Percentiles rank a stretch among this genome's conserved stretches.
phyloP scores from a whole-genome alignment of 2,329 filamentous ascomycete genomes.

The Ascochyta clinopodiicola region DNA sequence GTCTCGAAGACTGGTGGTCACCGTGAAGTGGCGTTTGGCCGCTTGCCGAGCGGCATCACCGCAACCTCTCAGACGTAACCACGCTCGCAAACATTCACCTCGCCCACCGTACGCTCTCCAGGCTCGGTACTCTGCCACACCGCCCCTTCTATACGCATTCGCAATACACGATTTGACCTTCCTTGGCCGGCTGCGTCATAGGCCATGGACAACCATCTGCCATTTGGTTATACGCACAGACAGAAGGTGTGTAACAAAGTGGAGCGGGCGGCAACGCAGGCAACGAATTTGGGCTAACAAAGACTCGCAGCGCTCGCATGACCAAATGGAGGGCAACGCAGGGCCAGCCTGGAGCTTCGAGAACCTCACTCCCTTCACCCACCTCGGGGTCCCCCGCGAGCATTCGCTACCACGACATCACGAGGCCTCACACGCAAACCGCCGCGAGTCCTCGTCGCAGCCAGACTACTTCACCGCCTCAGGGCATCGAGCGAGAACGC shows the following conservation, averaged over 20 bases:
- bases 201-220: conserved; percentile 41
- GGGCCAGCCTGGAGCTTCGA: conserved; percentile 35
- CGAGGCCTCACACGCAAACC: conserved; percentile 13
- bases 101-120: conserved; percentile 2
- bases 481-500: conserved; percentile 13
- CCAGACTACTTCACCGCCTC: conserved; percentile 3
- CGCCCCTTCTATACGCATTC: neutral
- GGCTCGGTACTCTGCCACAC: conserved; percentile 4
- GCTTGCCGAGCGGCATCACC: conserved; percentile 9
- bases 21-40: conserved; percentile 13
- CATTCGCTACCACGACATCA: conserved; percentile 7
- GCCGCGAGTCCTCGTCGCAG: conserved; percentile 8
- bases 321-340: conserved; percentile 40
- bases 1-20: conserved; percentile 3
- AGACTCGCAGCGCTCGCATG: conserved; percentile 42
- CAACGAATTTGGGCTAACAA: conserved; percentile 13
- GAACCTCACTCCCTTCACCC: conserved; percentile 14
- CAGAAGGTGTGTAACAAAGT: conserved; percentile 41
- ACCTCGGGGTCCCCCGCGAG: conserved; percentile 16
- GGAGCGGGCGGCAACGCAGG: conserved; percentile 17
- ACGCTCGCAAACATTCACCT: neutral
- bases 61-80: conserved; percentile 7
- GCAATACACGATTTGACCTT: neutral
- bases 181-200: conserved; percentile 5
- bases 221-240: conserved; percentile 42